Percentiles rank a stretch among this genome's conserved stretches.
These are phyloP conservation scores for Oleoguttula mirabilis DNA, from an alignment of 495 filamentous ascomycete species.

Conservation along the genomic window DNA sequence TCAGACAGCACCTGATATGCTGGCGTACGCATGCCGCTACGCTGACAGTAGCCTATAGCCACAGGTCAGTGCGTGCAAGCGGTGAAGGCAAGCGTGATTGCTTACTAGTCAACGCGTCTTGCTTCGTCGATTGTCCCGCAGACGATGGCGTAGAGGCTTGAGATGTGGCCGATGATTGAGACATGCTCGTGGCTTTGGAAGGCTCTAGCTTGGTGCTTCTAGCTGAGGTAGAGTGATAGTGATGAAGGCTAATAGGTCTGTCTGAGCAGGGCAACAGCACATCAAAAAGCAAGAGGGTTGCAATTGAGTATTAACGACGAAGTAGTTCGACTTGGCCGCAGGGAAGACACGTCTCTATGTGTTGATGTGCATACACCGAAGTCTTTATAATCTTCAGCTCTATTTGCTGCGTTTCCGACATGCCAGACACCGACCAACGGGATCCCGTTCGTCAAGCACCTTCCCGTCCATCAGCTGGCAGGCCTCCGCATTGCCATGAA, in stretches of 20 bases:
- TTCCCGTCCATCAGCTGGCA: background rate
- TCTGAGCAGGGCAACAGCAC: background rate
- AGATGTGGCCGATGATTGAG: background rate
- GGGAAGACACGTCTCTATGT: background rate
- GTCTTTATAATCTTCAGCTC: too few relatives aligned
- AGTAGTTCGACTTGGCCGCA: slow-evolving; percentile 7
- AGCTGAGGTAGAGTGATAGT: background rate
- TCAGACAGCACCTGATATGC: slow-evolving; percentile 21
- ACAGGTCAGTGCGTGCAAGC: too few relatives aligned
- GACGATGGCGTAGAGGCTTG: background rate
- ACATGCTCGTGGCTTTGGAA: too few relatives aligned
- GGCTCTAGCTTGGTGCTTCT: too few relatives aligned
- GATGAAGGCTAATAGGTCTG: slow-evolving; percentile 7
- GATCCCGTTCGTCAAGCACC: background rate
- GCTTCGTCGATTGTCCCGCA: slow-evolving; percentile 5
- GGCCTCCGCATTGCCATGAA: background rate
- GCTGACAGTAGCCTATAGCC: slow-evolving; percentile 12
- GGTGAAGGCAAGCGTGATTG: too few relatives aligned
- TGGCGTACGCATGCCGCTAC: slow-evolving; percentile 10
- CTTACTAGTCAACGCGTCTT: slow-evolving; percentile 7
- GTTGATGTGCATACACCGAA: too few relatives aligned
- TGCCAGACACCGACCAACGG: background rate
- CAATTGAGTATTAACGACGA: slow-evolving; percentile 8
- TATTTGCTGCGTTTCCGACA: background rate
- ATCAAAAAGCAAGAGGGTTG: background rate